Conservation (phyloP, 225 moss, liverwort and hornwort genomes). For the Ulota crispa region DNA sequence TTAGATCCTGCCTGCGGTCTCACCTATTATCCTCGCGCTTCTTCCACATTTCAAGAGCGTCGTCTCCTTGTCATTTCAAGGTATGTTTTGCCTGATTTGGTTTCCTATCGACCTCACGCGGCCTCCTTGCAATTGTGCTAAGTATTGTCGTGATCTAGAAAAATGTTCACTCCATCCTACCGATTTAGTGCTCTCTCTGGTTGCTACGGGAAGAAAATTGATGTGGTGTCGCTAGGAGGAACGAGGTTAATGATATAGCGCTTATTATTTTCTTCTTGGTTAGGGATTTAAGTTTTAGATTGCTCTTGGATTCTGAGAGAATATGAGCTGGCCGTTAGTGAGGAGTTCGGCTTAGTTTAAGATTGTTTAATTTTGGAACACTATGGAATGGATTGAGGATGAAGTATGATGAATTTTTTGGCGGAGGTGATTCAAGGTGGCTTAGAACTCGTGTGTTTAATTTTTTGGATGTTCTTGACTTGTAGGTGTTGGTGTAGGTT, state of each 20-base stretch:
- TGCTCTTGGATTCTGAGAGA: neutral
- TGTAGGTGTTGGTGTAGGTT: neutral
- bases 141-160: neutral
- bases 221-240: neutral
- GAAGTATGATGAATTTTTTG: neutral
- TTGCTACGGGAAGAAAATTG: too few relatives aligned
- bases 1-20: neutral
- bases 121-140: neutral
- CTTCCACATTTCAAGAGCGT: neutral
- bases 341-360: neutral
- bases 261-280: neutral
- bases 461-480: neutral
- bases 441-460: neutral
- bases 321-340: neutral
- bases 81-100: slow-evolving; percentile 3
- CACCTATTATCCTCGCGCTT: neutral
- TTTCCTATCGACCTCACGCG: neutral
- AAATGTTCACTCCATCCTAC: neutral
- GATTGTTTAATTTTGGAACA: neutral
- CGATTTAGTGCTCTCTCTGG: neutral
- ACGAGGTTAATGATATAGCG: neutral
- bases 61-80: slow-evolving; percentile 27
- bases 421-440: neutral
- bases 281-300: slow-evolving; percentile 11
- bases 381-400: neutral